Conservation (phyloP, 495 filamentous ascomycete genomes). For the Penicillium steckii region DNA sequence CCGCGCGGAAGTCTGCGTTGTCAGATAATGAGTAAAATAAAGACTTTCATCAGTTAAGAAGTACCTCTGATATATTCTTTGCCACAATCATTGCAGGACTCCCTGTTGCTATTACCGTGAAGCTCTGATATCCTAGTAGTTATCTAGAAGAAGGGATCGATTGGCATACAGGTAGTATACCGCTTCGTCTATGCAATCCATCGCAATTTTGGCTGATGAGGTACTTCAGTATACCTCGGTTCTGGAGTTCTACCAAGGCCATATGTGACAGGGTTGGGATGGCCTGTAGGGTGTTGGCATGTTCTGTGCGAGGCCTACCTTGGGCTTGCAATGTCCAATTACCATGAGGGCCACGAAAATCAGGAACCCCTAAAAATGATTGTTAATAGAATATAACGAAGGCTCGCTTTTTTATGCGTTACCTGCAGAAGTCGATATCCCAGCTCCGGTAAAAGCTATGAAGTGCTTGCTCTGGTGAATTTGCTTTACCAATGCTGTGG, state of each 20-base stretch:
- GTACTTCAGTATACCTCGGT: background rate
- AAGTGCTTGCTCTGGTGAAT: slow-evolving; percentile 46
- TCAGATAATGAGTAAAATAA: background rate
- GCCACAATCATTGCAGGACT: background rate
- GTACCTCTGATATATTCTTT: background rate
- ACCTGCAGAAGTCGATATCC: slow-evolving; percentile 36
- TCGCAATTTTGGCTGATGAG: background rate
- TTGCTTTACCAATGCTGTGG: slow-evolving; percentile 27
- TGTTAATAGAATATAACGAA: background rate
- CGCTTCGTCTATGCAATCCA: background rate
- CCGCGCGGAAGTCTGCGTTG: background rate
- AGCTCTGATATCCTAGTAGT: background rate
- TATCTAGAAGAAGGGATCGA: background rate
- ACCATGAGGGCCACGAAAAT: background rate
- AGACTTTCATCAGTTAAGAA: background rate
- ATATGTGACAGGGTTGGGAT: background rate
- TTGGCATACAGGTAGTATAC: background rate
- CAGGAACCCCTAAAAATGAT: background rate
- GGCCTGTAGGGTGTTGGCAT: background rate
- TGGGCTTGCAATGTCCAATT: background rate
- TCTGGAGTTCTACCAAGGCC: background rate
- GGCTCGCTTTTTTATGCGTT: too few relatives aligned
- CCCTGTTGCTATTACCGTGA: background rate
- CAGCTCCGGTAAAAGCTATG: slow-evolving; percentile 46
- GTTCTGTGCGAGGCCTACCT: background rate